Evolutionary conservation across 192 early-diverging fungal species (phyloP), one percentile per base, ranked within the genome.

Genomic region (Cetraspora pellucida): DNA sequence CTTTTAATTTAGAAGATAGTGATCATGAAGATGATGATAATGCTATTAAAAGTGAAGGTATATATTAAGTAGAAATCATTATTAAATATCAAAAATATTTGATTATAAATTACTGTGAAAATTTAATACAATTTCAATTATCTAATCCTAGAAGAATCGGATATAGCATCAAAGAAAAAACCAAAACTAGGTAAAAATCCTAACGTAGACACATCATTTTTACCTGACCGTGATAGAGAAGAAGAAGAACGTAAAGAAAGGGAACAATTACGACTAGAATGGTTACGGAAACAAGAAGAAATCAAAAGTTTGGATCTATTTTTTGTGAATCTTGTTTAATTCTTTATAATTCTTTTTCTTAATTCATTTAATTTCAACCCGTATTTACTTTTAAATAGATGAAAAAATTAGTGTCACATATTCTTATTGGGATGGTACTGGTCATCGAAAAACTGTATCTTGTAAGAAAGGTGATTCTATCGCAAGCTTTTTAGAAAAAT

Each of bases 371-470:
- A 63, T 60, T 25, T 45, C 23, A 79, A 30, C 81, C 27, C 45
- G 11, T 52, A 49, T 64, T 59, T 1, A 44, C 30, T 31, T 16
- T 47, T 57, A 61, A 65, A 44, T 65, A 89, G 87, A 90, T 57
- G 93, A 98, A 80, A 82, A 83, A 10, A 94, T 98, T 45, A 78
- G 80, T 17, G 91, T 98, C 65, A 96, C 95, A 19, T 98, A 97
- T 79, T 93, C 90, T 63, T 98, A 95, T 77, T 98, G 96, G 96
- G 96, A 98, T 79, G 96, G 96, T 19, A 88, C 91, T n/a, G 96
- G 96, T 2, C 96, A 98, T 74, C 93, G 96, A 49, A 91, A 90
- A 37, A 82, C 88, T 69, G 64, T 59, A 47, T 82, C 87, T 81
- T 94, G 93, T 82, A 82, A 83, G 43, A 95, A 95, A 77, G 95